A percentile compares a stretch with the other conserved stretches of the same genome.
These are phyloP conservation scores for Berberis thunbergii DNA, from an alignment of 164 flowering plant genomes.

Conservation along the genomic window DNA sequence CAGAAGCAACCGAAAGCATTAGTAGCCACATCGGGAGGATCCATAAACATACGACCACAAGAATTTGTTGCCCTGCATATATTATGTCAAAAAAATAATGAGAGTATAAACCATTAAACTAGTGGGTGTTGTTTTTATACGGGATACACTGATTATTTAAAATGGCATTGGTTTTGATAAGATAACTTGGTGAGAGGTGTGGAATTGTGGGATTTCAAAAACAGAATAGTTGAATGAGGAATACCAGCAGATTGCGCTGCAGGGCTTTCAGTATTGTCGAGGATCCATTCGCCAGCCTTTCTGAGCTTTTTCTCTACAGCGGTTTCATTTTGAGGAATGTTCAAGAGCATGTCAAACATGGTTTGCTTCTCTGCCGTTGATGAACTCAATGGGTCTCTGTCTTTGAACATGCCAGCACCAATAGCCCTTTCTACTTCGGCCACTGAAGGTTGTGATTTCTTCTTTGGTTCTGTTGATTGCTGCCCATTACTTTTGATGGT, in stretches of 20 bases:
- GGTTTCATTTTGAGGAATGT: background rate
- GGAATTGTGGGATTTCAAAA: no score
- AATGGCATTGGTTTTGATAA: no score
- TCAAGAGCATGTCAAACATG: constrained; percentile 1
- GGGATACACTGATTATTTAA: no score
- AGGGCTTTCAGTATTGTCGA: constrained; percentile 5
- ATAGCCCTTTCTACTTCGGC: constrained; percentile 53
- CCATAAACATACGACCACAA: constrained; percentile 33
- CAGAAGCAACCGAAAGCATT: constrained; percentile 47
- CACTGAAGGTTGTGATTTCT: constrained; percentile 24
- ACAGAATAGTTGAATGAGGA: no score
- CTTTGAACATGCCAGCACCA: constrained; percentile 43
- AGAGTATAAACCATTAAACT: background rate
- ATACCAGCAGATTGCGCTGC: background rate
- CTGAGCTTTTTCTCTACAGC: constrained; percentile 7
- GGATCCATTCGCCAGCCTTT: constrained; percentile 9
- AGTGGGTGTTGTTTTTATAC: background rate
- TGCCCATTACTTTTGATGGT: no score
- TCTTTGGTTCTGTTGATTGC: no score
- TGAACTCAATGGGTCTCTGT: constrained; percentile 22
- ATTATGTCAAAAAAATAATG: background rate
- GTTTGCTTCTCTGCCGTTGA: background rate
- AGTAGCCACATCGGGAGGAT: constrained; percentile 53
- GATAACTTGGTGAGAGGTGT: no score
- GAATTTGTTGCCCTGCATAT: constrained; percentile 48